Conservation (phyloP, 495 filamentous ascomycete genomes). For the Hyphodiscus hymeniophilus region DNA sequence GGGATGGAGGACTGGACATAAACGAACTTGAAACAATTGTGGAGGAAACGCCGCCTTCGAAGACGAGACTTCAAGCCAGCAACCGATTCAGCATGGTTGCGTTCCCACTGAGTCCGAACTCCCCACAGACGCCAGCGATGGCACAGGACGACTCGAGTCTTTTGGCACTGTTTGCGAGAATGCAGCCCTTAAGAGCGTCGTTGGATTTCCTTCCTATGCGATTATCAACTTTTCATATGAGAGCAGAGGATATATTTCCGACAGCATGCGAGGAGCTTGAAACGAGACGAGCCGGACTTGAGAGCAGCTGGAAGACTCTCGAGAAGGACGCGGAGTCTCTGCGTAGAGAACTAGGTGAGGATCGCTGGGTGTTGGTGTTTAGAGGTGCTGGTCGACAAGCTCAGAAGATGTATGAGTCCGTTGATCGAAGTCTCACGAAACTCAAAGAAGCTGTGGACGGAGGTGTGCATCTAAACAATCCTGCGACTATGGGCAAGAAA, state of each 20-base stretch:
- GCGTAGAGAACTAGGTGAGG: slow-evolving; percentile 82
- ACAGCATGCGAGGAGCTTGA: slow-evolving; percentile 86
- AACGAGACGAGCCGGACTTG: slow-evolving; percentile 56
- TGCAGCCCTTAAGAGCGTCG: slow-evolving; percentile 89
- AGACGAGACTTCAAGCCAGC: slow-evolving; percentile 27
- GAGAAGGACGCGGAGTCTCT: slow-evolving; percentile 82
- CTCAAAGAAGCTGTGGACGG: slow-evolving; percentile 73
- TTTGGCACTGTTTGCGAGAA: slow-evolving; percentile 81
- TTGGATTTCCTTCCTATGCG: slow-evolving; percentile 97
- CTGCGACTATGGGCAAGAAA: slow-evolving; percentile 59
- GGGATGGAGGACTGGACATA: slow-evolving; percentile 64
- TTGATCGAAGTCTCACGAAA: slow-evolving; percentile 75
- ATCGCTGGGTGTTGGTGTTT: slow-evolving; percentile 92
- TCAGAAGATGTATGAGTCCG: slow-evolving; percentile 88
- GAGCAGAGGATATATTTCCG: slow-evolving; percentile 71
- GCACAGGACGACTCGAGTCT: slow-evolving; percentile 73
- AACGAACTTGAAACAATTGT: slow-evolving; percentile 89
- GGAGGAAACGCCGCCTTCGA: slow-evolving; percentile 68
- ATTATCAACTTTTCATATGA: slow-evolving; percentile 69
- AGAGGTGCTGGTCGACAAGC: slow-evolving; percentile 87
- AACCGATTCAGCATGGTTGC: slow-evolving; percentile 60
- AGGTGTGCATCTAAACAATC: slow-evolving; percentile 61
- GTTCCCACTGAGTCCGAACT: slow-evolving; percentile 46
- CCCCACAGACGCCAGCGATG: slow-evolving; percentile 49
- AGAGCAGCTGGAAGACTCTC: slow-evolving; percentile 72